A percentile compares a stretch with the other conserved stretches of the same genome.
phyloP scores from a whole-genome alignment of 1,284 basidiomycete species.

The Hemileia vastatrix region DNA sequence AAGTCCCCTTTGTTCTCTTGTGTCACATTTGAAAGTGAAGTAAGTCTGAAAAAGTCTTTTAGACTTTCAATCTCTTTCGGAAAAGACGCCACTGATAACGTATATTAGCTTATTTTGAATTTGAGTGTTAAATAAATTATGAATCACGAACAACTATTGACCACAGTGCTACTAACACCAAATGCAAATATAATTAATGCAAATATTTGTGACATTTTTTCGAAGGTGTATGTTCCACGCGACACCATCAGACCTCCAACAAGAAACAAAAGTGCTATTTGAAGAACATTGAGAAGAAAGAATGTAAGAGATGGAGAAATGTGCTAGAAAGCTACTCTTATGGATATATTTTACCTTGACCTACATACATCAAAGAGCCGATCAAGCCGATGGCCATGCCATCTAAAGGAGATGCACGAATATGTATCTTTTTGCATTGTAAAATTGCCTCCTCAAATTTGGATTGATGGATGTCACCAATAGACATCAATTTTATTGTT shows the following conservation, averaged over 20 bases:
- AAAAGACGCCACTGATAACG: too few relatives aligned
- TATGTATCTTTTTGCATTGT: slow-evolving; percentile 13
- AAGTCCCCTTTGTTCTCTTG: slow-evolving; percentile 22
- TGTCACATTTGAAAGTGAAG: slow-evolving; percentile 6
- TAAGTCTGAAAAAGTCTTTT: slow-evolving; percentile 37
- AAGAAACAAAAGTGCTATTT: slow-evolving; percentile 12
- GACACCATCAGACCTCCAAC: slow-evolving; percentile 16
- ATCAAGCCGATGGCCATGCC: slow-evolving; percentile 18
- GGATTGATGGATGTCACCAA: slow-evolving; percentile 10
- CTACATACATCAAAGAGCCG: slow-evolving; percentile 13
- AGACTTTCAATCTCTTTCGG: slow-evolving; percentile 38
- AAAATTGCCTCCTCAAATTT: slow-evolving; percentile 2
- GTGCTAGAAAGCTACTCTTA: too few relatives aligned
- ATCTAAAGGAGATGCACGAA: slow-evolving; percentile 14
- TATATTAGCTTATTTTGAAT: too few relatives aligned
- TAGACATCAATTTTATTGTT: slow-evolving; percentile 12
- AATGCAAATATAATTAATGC: slow-evolving; percentile 23
- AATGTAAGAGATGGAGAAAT: too few relatives aligned
- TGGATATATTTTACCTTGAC: slow-evolving; percentile 13
- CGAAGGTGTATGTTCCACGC: slow-evolving; percentile 15
- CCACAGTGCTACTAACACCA: too few relatives aligned
- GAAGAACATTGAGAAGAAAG: too few relatives aligned
- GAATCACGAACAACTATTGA: too few relatives aligned
- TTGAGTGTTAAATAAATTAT: too few relatives aligned
- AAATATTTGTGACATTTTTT: slow-evolving; percentile 17